A percentile compares a stretch with the other conserved stretches of the same genome.
phyloP scores from a whole-genome alignment of 2,329 filamentous ascomycete species.

The Colletotrichum incanum region DNA sequence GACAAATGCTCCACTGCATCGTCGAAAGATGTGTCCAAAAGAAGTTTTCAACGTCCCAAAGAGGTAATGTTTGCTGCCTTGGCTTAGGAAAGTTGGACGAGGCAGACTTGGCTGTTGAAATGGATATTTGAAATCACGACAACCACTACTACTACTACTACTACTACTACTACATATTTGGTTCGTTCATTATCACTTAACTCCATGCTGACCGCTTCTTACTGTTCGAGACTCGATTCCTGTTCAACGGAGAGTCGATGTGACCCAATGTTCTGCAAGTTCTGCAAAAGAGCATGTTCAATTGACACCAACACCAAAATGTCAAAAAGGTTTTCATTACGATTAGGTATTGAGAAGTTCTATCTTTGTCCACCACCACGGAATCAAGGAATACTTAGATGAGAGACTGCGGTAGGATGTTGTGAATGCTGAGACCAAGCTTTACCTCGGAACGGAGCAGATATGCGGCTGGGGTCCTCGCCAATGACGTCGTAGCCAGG shows the following conservation, averaged over 20 bases:
- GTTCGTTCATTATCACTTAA: too few relatives aligned
- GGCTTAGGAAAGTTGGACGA: too few relatives aligned
- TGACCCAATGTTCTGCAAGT: not conserved
- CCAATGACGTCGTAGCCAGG: not conserved
- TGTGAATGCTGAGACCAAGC: not conserved
- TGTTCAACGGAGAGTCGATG: not conserved
- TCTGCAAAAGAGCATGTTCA: not conserved
- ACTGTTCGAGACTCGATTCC: too few relatives aligned
- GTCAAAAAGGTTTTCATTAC: not conserved
- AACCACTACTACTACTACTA: too few relatives aligned
- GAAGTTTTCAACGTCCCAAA: too few relatives aligned
- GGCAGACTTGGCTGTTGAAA: not conserved
- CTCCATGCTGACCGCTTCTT: not conserved
- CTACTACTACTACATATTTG: too few relatives aligned
- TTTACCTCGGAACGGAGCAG: not conserved
- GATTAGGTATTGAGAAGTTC: conserved; percentile 8
- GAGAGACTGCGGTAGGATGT: not conserved
- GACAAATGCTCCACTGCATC: not conserved
- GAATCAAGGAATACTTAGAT: not conserved
- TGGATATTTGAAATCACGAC: not conserved
- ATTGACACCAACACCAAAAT: not conserved
- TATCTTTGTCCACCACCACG: not conserved
- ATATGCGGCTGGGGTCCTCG: too few relatives aligned
- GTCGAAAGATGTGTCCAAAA: not conserved
- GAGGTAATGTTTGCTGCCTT: not conserved